phyloP scores from a whole-genome alignment of 1,139 yeast species.

The Scheffersomyces quercinus region DNA sequence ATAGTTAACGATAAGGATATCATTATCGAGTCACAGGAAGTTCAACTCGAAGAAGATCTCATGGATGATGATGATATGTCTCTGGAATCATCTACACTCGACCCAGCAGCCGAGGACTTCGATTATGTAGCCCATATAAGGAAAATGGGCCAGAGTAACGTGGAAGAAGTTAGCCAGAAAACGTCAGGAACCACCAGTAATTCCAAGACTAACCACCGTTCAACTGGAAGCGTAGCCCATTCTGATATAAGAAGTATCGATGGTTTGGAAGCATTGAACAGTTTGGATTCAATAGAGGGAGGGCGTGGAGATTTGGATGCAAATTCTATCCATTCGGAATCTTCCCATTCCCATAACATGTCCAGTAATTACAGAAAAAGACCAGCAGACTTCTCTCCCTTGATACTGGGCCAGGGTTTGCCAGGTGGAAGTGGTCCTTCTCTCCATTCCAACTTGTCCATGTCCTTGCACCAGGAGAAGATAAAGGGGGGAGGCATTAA shows the following conservation, averaged over 20 bases:
- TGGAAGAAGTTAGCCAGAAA: not conserved
- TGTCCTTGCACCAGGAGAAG: constrained; percentile 12
- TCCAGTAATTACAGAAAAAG: constrained; percentile 22
- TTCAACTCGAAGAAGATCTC: too few species aligned
- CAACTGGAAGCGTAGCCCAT: too few species aligned
- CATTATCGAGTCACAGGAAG: too few species aligned
- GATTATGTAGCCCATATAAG: constrained; percentile 70
- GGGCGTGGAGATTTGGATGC: not conserved
- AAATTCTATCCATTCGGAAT: not conserved
- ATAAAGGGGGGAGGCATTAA: not conserved
- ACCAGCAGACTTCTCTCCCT: constrained; percentile 39
- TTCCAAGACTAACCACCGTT: too few species aligned
- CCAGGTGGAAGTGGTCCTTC: constrained; percentile 4
- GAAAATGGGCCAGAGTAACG: constrained; percentile 44
- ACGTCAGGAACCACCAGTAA: too few species aligned
- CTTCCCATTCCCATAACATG: not conserved
- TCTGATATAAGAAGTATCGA: too few species aligned
- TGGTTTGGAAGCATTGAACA: too few species aligned
- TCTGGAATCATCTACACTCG: constrained; percentile 14
- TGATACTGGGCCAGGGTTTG: constrained; percentile 12
- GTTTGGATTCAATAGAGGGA: not conserved
- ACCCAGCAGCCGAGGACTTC: constrained; percentile 54
- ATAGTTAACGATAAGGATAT: not conserved
- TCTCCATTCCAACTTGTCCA: constrained; percentile 17
- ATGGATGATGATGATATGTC: too few species aligned